A percentile compares a stretch with the other conserved stretches of the same genome.
phyloP scores from a whole-genome alignment of 2,329 filamentous ascomycete genomes.

The Volutella citrinella region DNA sequence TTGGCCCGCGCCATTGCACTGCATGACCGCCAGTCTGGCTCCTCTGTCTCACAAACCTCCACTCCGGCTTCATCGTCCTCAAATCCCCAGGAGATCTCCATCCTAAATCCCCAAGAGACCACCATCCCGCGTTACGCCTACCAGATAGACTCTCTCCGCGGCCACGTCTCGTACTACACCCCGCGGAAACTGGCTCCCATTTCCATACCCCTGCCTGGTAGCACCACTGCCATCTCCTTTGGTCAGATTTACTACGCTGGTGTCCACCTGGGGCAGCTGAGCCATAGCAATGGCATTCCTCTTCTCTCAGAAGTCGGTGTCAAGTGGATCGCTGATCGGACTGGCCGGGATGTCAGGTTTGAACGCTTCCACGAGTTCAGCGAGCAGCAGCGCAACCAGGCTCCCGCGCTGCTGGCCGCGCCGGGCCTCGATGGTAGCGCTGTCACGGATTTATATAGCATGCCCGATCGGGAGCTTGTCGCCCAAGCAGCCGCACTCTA shows the following conservation, averaged over 20 bases:
- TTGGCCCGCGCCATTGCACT: no score
- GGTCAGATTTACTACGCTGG: not conserved
- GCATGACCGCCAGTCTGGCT: no score
- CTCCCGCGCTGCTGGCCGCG: not conserved
- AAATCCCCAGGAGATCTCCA: no score
- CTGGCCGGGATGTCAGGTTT: constrained; percentile 5
- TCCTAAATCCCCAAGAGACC: no score
- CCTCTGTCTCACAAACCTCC: no score
- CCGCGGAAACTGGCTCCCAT: not conserved
- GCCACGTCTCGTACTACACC: not conserved
- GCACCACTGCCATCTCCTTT: not conserved
- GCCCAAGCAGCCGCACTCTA: no score
- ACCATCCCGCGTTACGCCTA: no score
- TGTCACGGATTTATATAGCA: no score
- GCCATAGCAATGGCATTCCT: constrained; percentile 11
- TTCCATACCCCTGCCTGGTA: not conserved
- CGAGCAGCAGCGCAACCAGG: not conserved
- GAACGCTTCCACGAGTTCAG: constrained; percentile 6
- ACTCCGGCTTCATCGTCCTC: no score
- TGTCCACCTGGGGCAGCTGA: constrained; percentile 9
- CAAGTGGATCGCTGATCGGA: constrained; percentile 8
- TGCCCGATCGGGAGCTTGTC: no score
- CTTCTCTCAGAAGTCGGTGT: constrained; percentile 8
- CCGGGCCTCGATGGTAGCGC: no score
- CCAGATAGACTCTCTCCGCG: no score